phyloP scores from a whole-genome alignment of 495 filamentous ascomycete species.

The Trichocladium uniseriatum region DNA sequence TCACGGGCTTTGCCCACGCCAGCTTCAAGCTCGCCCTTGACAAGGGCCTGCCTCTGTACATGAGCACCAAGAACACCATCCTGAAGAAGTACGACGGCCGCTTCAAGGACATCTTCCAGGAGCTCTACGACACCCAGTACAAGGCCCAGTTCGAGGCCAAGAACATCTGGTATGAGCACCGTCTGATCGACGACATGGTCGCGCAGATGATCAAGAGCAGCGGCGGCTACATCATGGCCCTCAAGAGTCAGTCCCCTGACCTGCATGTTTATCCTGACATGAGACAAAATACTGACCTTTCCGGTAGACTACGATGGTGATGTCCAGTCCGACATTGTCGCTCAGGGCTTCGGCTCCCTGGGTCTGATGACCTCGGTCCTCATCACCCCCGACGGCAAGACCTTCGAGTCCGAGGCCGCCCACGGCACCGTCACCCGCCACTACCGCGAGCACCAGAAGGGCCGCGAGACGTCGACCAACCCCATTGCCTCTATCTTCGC shows the following conservation, averaged over 20 bases:
- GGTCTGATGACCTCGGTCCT: slow-evolving; percentile 98
- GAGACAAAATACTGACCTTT: background rate
- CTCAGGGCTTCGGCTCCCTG: slow-evolving; percentile 95
- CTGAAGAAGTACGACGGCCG: slow-evolving; percentile 96
- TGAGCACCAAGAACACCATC: slow-evolving; percentile 99
- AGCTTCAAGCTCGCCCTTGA: slow-evolving; percentile 87
- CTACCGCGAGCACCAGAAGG: slow-evolving; percentile 98
- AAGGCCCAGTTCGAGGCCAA: slow-evolving; percentile 79
- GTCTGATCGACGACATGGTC: slow-evolving; percentile 98
- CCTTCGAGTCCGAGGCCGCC: slow-evolving; percentile 94
- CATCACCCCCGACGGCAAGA: slow-evolving; percentile 88
- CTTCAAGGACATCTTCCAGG: slow-evolving; percentile 99
- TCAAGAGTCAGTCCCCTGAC: slow-evolving; percentile 68
- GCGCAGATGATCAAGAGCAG: slow-evolving; percentile 99
- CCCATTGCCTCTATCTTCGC: slow-evolving; percentile 98
- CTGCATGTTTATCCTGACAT: background rate
- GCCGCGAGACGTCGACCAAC: slow-evolving; percentile 93
- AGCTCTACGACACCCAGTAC: slow-evolving; percentile 83
- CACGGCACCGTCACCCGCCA: slow-evolving; percentile 98
- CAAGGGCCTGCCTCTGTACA: slow-evolving; percentile 84
- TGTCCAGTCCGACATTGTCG: slow-evolving; percentile 95
- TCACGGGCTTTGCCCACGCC: slow-evolving; percentile 87
- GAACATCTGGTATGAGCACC: slow-evolving; percentile 97
- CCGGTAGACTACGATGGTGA: slow-evolving; percentile 89
- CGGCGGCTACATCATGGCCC: slow-evolving; percentile 90